Conservation (phyloP, 768 basidiomycete species). For the Hericium rajendrae region DNA sequence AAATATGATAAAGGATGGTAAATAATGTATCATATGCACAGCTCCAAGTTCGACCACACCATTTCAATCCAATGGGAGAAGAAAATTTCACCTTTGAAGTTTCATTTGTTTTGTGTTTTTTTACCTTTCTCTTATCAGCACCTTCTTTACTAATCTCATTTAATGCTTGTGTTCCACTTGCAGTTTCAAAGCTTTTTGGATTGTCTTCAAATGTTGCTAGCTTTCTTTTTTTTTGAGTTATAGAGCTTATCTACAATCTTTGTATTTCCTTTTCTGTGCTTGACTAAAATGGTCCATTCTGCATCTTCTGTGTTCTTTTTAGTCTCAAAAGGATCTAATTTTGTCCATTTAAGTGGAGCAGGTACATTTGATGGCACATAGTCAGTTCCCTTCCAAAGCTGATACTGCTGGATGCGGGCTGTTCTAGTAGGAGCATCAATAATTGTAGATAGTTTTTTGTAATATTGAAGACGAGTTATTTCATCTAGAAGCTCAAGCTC, state of each 20-base stretch:
- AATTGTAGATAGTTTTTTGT: background rate
- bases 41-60: constrained; percentile 1
- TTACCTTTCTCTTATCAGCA: background rate
- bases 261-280: background rate
- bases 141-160: background rate
- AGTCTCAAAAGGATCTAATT: background rate
- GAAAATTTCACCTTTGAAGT: background rate
- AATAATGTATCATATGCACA: constrained; percentile 8
- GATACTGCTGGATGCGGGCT: background rate
- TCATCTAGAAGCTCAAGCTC: constrained; percentile 9
- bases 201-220: background rate
- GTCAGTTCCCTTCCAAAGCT: background rate
- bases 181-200: background rate
- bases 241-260: no score
- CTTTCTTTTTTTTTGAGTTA: background rate
- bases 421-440: background rate
- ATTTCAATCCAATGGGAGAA: background rate
- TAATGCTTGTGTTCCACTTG: background rate
- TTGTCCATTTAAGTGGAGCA: background rate
- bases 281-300: background rate
- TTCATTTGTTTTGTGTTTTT: background rate
- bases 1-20: background rate
- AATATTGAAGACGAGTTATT: constrained; percentile 2
- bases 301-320: background rate
- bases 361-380: constrained; percentile 1